A percentile compares a stretch with the other conserved stretches of the same genome.
Evolutionary conservation across 345 rosid species (phyloP).

Genomic region (Eucalyptus sideroxylon): DNA sequence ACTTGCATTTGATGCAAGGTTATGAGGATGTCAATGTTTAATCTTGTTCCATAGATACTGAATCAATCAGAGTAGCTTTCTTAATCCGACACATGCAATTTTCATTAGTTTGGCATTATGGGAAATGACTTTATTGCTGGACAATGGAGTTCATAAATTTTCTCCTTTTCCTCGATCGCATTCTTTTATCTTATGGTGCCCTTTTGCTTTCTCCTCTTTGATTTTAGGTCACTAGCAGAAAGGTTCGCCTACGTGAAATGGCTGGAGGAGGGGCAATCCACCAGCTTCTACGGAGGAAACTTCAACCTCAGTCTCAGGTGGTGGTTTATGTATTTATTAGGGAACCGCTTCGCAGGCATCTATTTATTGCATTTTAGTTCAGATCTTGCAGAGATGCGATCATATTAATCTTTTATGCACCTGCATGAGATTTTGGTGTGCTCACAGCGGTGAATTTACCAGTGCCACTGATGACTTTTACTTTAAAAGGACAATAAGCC

Average conservation of each 20-base stretch:
- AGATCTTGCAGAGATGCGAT: background rate
- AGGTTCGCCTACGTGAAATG: constrained; percentile 31
- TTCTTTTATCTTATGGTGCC: background rate
- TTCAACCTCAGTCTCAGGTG: constrained; percentile 58
- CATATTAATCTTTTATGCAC: background rate
- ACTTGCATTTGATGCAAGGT: background rate
- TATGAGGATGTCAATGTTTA: background rate
- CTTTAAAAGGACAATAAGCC: background rate
- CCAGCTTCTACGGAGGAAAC: constrained; percentile 81
- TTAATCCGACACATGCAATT: background rate
- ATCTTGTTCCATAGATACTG: background rate
- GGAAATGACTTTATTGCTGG: background rate
- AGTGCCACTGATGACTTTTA: background rate
- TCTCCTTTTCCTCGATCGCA: background rate
- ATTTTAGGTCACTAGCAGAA: constrained; percentile 6
- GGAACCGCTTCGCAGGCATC: background rate
- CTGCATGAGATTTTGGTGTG: background rate
- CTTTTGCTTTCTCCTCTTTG: background rate
- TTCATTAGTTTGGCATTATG: background rate
- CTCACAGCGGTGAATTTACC: background rate
- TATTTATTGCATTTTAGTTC: background rate
- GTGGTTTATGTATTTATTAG: background rate
- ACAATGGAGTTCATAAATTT: background rate
- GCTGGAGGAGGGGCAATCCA: constrained; percentile 91
- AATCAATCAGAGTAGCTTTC: background rate